phyloP scores from a whole-genome alignment of 2,329 filamentous ascomycete genomes.

The Conoideocrella luteorostrata region DNA sequence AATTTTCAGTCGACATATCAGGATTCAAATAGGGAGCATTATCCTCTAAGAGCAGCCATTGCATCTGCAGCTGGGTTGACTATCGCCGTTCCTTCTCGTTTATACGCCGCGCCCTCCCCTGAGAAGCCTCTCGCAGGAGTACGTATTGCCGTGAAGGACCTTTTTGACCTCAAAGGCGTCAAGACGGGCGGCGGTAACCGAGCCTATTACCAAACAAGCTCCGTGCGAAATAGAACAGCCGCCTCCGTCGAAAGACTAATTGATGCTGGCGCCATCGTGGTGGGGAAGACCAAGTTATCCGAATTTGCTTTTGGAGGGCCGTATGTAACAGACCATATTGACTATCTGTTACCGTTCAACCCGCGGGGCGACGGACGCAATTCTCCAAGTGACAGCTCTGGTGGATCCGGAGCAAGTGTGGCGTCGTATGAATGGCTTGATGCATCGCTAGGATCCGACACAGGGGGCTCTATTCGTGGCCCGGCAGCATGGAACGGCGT shows the following conservation, averaged over 20 bases:
- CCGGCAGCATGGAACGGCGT: background rate
- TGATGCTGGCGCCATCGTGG: background rate
- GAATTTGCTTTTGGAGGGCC: background rate
- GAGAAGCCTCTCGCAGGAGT: background rate
- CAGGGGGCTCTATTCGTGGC: background rate
- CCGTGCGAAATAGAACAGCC: background rate
- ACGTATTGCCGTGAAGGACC: slow-evolving; percentile 10
- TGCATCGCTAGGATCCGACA: background rate
- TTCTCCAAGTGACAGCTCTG: slow-evolving; percentile 38
- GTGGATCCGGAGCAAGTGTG: slow-evolving; percentile 31
- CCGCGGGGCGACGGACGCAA: slow-evolving; percentile 42
- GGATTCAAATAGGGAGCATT: background rate
- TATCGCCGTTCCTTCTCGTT: background rate
- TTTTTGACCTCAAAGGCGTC: slow-evolving; percentile 10
- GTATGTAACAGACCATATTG: slow-evolving; percentile 15
- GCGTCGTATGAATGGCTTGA: slow-evolving; percentile 39
- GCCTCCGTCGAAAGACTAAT: background rate
- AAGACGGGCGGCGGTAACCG: slow-evolving; percentile 10
- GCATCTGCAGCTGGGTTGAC: background rate
- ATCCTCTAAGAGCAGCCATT: background rate
- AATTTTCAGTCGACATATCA: background rate
- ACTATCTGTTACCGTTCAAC: slow-evolving; percentile 37
- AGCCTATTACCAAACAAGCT: slow-evolving; percentile 8
- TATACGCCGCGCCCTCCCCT: background rate
- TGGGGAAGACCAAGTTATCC: background rate